Base-by-base conservation (phyloP, 305 asterid genomes). In the Lippia alba region DNA sequence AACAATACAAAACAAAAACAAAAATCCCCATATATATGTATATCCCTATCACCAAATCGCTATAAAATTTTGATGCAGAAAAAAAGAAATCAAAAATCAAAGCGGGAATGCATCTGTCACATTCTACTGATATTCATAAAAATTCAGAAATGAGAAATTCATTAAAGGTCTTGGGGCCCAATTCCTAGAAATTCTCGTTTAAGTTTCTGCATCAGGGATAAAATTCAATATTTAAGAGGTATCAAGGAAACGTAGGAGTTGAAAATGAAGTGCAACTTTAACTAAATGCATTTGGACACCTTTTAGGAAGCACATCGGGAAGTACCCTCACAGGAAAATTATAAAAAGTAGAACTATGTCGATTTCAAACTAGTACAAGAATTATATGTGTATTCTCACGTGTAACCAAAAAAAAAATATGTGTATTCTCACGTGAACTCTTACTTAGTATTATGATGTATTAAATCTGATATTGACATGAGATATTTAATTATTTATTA, bases 221-320 rank as follows among this genome's bases (percentile, higher is more conserved):
- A 70, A 58, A 17, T 70, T 59, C 67, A 59, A 49, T 16, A 2
- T 24, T 24, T 24, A 3, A 1, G 30, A 24, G 30, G 30, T 24
- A 34, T 10, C n/a, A n/a, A n/a, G n/a, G 61, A 0, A 36, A 12
- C 3, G 12, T 16, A 34, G 16, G n/a, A n/a, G n/a, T n/a, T n/a
- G n/a, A 69, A 7, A 48, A 59, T 53, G 36, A 61, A 60, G 18
- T 48, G 54, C 18, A 48, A 12, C 6, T 3, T 24, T 24, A 51
- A 15, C 12, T 24, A 24, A 2, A 16, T 51, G 7, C 16, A 18
- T 19, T 20, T 65, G 32, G 16, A 17, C 34, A 49, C 20, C 60
- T 49, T 33, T 14, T 12, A 46, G 67, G 67, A 58, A 58, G 51
- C 74, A 69, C 39, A 7, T 17, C 9, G 34, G 67, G 74, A 70